Conservation (phyloP, 805 yeast genomes). For the Candida insectalens region DNA sequence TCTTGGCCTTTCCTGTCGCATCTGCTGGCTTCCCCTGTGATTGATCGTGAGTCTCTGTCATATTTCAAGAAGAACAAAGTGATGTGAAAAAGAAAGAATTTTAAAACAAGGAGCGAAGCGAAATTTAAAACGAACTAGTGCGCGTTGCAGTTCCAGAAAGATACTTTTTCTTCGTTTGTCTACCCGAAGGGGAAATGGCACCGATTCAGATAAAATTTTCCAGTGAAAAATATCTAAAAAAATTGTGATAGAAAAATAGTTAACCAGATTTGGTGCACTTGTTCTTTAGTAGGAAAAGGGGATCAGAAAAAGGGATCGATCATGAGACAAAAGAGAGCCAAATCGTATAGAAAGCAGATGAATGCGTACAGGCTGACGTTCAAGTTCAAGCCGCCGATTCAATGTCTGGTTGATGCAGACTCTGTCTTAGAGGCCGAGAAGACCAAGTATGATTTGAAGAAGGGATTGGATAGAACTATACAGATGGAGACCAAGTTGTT, state of each 20-base stretch:
- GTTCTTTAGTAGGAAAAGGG: conserved; percentile 1
- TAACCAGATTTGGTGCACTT: not conserved
- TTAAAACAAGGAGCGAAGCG: too few relatives aligned
- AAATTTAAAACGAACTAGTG: too few relatives aligned
- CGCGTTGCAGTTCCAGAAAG: too few relatives aligned
- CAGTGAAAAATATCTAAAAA: conserved; percentile 1
- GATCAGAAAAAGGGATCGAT: too few relatives aligned
- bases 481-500: conserved; percentile 82
- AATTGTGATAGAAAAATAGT: not conserved
- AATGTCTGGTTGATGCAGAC: conserved; percentile 78
- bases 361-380: conserved; percentile 74
- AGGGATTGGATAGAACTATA: conserved; percentile 69
- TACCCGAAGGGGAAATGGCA: too few relatives aligned
- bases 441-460: conserved; percentile 68
- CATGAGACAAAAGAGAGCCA: conserved; percentile 96
- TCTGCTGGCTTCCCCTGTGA: too few relatives aligned
- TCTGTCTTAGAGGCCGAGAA: conserved; percentile 55
- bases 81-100: too few relatives aligned
- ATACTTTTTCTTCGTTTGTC: too few relatives aligned
- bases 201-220: not conserved
- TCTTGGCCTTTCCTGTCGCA: too few relatives aligned
- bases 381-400: conserved; percentile 91
- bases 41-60: not conserved
- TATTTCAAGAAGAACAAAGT: too few relatives aligned
- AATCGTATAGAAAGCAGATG: conserved; percentile 89